Base-by-base conservation (phyloP, 768 basidiomycete genomes). In the Rhodotorula babjevae region DNA sequence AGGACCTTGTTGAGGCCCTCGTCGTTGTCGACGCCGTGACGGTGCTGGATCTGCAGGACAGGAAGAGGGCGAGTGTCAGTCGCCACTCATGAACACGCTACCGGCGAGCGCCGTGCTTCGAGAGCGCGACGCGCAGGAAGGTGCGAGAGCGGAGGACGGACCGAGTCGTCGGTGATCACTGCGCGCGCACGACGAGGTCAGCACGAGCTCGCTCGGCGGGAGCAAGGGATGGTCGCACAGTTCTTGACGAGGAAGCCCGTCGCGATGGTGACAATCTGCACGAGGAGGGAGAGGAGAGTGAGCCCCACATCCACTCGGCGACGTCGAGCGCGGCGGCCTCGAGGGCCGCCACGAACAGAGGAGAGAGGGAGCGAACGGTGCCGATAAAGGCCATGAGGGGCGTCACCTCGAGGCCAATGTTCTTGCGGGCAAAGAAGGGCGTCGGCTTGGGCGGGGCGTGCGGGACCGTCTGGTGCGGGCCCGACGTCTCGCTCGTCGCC, bases 401-500 rank as follows among this genome's bases (percentile, higher is more conserved):
- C 6, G 62, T 53, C 3, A 67, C 66, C 29, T 67, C 66, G 40
- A 67, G 66, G 6, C 66, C 66, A 19, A 67, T 67, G 59, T 61
- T 67, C 59, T 67, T 61, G 59, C 59, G 66, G 0, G 66, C 66
- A 23, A 67, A 67, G 66, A 67, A 67, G 18, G 66, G 36, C 23
- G 66, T 67, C 2, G 66, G 66, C 40, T 61, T 33, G n/a, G 66
- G 58, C 27, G 66, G 49, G 1, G 65, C 29, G 3, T 61, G 47
- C 27, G 59, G 58, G 21, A 67, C 59, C 14, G 66, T 67, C 47
- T 49, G 58, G 66, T 67, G 66, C 1, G 49, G n/a, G n/a, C 58
- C 59, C 15, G 58, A 60, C 36, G 66, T 67, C 25, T 29, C 49
- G 36, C 25, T 47, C 1, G 6, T 15, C 29, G 56, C 65, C 33